Conservation (phyloP, 2,329 filamentous ascomycete species). For the Fusarium praegraminearum region DNA sequence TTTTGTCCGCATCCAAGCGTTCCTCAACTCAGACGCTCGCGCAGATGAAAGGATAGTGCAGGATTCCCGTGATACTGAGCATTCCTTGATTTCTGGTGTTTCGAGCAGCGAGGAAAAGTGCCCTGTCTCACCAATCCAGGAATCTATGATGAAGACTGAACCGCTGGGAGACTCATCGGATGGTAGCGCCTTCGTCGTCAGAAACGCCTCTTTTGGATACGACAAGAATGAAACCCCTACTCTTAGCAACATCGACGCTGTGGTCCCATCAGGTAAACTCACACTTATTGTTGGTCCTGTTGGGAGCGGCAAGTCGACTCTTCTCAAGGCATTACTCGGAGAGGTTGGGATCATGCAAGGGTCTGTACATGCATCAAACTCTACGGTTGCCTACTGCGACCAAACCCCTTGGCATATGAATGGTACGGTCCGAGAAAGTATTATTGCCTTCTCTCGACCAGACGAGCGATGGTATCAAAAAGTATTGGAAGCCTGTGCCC, state of each 20-base stretch:
- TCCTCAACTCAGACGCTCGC: constrained; percentile 23
- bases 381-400: constrained; percentile 40
- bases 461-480: constrained; percentile 49
- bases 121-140: not conserved
- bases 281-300: constrained; percentile 52
- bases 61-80: not conserved
- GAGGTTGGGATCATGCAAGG: constrained; percentile 37
- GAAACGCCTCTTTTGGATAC: constrained; percentile 25
- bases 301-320: constrained; percentile 53
- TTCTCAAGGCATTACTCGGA: constrained; percentile 50
- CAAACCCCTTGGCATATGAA: constrained; percentile 50
- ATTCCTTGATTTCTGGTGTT: not conserved
- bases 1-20: constrained; percentile 32
- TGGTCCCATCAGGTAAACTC: constrained; percentile 14
- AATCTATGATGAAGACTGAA: not conserved
- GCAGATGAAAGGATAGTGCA: constrained; percentile 11
- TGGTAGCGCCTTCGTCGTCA: not conserved
- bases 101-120: constrained; percentile 10
- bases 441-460: constrained; percentile 45
- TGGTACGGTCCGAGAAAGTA: constrained; percentile 50
- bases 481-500: constrained; percentile 44
- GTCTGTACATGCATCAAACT: constrained; percentile 9
- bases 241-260: constrained; percentile 11
- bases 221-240: constrained; percentile 9
- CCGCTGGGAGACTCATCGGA: accelerated